A percentile compares a stretch with the other conserved stretches of the same genome.
phyloP scores from a whole-genome alignment of 768 basidiomycete species.

The Cystofilobasidium ferigula region DNA sequence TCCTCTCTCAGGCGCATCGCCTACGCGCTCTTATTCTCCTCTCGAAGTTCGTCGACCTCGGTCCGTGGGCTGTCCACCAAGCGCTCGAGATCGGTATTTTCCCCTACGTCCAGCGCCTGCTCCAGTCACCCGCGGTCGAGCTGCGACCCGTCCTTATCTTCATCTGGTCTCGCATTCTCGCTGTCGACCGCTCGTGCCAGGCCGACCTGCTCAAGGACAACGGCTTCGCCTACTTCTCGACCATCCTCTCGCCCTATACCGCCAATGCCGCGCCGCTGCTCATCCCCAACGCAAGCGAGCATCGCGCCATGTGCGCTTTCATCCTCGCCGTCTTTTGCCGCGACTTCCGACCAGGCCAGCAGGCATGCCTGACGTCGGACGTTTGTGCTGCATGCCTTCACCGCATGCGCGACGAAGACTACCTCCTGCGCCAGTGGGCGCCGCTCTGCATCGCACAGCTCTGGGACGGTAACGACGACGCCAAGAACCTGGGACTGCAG shows the following conservation, averaged over 20 bases:
- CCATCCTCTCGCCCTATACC: conserved; percentile 42
- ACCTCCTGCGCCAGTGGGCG: conserved; percentile 85
- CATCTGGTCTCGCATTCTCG: conserved; percentile 96
- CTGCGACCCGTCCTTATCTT: conserved; percentile 96
- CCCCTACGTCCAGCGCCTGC: conserved; percentile 91
- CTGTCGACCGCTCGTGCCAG: conserved; percentile 88
- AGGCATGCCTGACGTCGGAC: conserved; percentile 53
- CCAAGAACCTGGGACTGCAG: conserved; percentile 47
- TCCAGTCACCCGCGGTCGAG: conserved; percentile 88
- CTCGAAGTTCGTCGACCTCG: conserved; percentile 94
- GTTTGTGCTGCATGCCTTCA: conserved; percentile 82
- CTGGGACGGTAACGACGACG: conserved; percentile 78
- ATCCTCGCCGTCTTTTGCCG: conserved; percentile 80
- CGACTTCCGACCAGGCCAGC: conserved; percentile 78
- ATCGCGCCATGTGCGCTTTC: conserved; percentile 97
- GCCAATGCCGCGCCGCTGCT: conserved; percentile 43
- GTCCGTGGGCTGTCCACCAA: conserved; percentile 95
- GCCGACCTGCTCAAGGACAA: conserved; percentile 68
- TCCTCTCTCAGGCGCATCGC: conserved; percentile 90
- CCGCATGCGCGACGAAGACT: conserved; percentile 77
- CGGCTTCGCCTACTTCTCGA: conserved; percentile 45
- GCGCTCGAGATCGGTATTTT: conserved; percentile 95
- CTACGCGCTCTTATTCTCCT: conserved; percentile 88
- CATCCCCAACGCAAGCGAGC: conserved; percentile 88
- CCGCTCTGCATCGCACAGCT: conserved; percentile 86